Base-by-base conservation (phyloP, 208 protist genomes). In the Leishmania tropica region DNA sequence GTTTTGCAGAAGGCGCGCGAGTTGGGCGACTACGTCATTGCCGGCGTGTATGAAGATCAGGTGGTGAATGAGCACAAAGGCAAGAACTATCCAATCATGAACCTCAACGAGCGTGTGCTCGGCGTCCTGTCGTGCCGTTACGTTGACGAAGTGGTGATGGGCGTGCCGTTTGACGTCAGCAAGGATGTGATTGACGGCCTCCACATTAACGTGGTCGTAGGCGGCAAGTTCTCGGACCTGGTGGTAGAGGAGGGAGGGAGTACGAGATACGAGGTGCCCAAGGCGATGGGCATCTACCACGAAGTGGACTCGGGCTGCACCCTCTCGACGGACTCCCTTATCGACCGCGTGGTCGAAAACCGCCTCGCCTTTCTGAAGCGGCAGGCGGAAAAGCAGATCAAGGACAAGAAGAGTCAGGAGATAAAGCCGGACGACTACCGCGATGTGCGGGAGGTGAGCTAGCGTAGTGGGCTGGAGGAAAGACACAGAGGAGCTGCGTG, bases 91-190 rank as follows among this genome's bases (percentile, higher is more conserved):
- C 99, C 99, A 35, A 99, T 99, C 83, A 99, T 99, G 98, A 99
- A 98, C 85, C 84, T 99, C 28, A 99, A 99, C 62, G 99, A 99
- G 89, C 94, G 99, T 76, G 94, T 98, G 28, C 90, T 99, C 0
- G 92, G 93, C 77, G 97, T 99, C 58, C 89, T 99, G 5, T 96
- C 98, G 10, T 99, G 98, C 87, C 86, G 93, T 56, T 99, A 99
- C 83, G 99, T 99, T 0, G 99, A 99, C 85, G 98, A 99, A 84
- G 99, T 99, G 10, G 89, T 99, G 40, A 98, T 99, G 85, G 98
- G 99, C n/a, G 98, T 99, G 48, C 99, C 99, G 1, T 95, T 95
- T 60, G 81, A 88, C 24, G 88, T 99, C 5, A 97, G 95, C 19
- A 92, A 97, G 73, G 97, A 98, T 62, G 76, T 99, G 10, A 96